Conservation (phyloP, 2,329 filamentous ascomycete species). For the Botrytis paeoniae region DNA sequence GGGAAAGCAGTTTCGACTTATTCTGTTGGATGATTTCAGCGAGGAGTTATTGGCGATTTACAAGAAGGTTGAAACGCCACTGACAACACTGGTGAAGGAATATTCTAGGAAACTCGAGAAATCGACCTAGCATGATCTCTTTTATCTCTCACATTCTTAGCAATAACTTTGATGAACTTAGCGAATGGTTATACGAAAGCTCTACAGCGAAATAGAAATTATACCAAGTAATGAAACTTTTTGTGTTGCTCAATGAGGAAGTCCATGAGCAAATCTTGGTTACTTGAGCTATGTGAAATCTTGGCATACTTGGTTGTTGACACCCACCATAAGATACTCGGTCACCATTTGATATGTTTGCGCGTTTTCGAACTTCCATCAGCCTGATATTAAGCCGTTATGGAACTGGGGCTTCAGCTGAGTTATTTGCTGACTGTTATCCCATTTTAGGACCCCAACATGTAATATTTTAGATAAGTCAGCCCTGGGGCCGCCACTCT, state of each 20-base stretch:
- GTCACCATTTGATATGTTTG: not conserved
- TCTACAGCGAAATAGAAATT: not conserved
- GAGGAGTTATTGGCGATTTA: conserved; percentile 56
- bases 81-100: not conserved
- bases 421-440: not conserved
- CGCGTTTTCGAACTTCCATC: not conserved
- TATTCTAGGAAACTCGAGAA: too few relatives aligned
- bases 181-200: not conserved
- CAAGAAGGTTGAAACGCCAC: not conserved
- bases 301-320: not conserved
- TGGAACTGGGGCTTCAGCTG: conserved; percentile 10
- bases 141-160: not conserved
- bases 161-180: not conserved
- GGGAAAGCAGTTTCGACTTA: conserved; percentile 56
- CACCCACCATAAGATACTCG: not conserved
- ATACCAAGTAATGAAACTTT: not conserved
- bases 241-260: not conserved
- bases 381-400: not conserved
- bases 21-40: conserved; percentile 62
- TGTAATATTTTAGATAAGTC: not conserved
- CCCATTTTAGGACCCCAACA: not conserved
- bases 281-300: not conserved
- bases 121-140: not conserved
- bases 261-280: not conserved
- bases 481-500: not conserved